Conservation (phyloP, 1,139 yeast species). For the Pichia sp. region DNA sequence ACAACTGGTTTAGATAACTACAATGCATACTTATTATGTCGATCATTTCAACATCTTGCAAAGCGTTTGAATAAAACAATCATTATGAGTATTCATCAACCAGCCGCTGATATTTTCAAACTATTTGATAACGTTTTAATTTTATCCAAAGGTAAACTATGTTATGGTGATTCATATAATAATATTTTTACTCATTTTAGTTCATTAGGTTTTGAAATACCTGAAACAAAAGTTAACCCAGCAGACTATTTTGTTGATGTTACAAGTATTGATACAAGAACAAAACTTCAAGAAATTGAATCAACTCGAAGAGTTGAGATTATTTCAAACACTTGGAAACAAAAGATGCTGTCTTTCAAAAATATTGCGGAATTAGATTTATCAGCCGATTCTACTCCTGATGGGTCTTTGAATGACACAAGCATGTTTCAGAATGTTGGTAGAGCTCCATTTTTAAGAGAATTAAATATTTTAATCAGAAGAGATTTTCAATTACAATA, state of each 20-base stretch:
- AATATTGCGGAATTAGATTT: neutral
- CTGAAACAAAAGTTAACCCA: constrained; percentile 41
- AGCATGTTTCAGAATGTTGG: constrained; percentile 25
- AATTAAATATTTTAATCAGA: constrained; percentile 48
- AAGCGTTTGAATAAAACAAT: constrained; percentile 59
- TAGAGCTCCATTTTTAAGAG: constrained; percentile 37
- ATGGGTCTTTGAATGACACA: constrained; percentile 16
- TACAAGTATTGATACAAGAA: constrained; percentile 56
- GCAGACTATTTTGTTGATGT: constrained; percentile 65
- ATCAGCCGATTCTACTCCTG: neutral
- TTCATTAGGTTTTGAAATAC: constrained; percentile 40
- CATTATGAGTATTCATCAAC: constrained; percentile 77
- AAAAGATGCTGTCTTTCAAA: constrained; percentile 16
- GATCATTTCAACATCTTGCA: constrained; percentile 52
- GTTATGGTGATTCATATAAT: constrained; percentile 25
- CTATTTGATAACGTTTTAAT: constrained; percentile 67
- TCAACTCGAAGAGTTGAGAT: constrained; percentile 40
- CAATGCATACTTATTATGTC: constrained; percentile 62
- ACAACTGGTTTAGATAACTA: constrained; percentile 85
- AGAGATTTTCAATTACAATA: constrained; percentile 50
- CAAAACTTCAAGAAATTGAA: constrained; percentile 35
- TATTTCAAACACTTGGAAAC: constrained; percentile 49
- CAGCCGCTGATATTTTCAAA: constrained; percentile 70
- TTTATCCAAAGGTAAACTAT: constrained; percentile 48
- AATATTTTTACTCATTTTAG: constrained; percentile 39